A percentile compares a stretch with the other conserved stretches of the same genome.
Evolutionary conservation across 2,329 filamentous ascomycete genomes (phyloP).

Genomic region (Phyllosticta capitalensis): DNA sequence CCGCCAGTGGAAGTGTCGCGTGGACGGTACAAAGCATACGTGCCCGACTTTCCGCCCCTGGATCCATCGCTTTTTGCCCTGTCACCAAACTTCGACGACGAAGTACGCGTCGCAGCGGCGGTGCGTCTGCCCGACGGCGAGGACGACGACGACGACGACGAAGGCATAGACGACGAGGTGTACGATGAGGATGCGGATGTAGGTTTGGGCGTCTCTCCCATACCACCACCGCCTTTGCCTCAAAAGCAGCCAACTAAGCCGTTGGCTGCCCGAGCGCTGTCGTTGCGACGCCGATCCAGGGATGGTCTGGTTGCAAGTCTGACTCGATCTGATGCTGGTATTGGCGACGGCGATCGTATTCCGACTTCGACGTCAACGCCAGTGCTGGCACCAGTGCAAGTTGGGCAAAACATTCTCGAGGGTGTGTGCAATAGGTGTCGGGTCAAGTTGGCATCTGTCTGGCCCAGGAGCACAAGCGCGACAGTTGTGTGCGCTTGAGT

Average conservation of each 20-base stretch:
- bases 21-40: background rate
- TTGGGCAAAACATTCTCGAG: background rate
- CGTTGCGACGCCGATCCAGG: background rate
- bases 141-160: background rate
- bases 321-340: background rate
- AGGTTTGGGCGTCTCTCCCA: background rate
- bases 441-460: background rate
- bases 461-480: background rate
- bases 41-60: background rate
- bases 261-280: background rate
- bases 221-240: background rate
- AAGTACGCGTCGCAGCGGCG: background rate
- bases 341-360: background rate
- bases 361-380: background rate
- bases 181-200: background rate
- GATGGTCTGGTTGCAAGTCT: background rate
- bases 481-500: background rate
- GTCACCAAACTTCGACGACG: background rate
- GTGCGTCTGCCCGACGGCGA: background rate
- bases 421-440: background rate
- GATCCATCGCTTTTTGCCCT: background rate
- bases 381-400: background rate
- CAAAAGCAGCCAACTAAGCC: background rate
- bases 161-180: background rate
- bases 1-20: background rate